Conservation (phyloP, 2,329 filamentous ascomycete genomes). For the Talaromyces sp. region DNA sequence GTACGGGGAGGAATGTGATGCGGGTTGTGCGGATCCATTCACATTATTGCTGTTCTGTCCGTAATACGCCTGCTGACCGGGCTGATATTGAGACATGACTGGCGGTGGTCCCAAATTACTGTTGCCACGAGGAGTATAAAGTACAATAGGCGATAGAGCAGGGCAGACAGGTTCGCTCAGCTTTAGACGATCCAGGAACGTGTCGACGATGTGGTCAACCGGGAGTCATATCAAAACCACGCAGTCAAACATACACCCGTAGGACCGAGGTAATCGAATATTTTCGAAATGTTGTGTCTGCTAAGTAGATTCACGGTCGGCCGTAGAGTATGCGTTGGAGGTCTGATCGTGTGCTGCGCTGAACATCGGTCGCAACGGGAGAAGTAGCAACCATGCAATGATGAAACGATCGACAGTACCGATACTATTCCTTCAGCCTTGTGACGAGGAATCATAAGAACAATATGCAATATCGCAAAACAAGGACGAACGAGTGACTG, state of each 20-base stretch:
- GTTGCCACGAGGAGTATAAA: not conserved
- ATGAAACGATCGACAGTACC: not conserved
- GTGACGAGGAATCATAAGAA: not conserved
- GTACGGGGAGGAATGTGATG: constrained; percentile 33
- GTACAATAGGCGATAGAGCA: not conserved
- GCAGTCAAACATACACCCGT: not conserved
- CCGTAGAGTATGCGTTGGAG: not conserved
- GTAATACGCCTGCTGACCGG: constrained; percentile 49
- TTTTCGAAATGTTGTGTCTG: not conserved
- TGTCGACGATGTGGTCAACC: constrained; percentile 3
- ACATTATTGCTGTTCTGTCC: constrained; percentile 28
- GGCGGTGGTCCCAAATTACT: not conserved
- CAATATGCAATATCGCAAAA: not conserved
- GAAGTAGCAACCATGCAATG: not conserved
- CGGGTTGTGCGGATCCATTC: constrained; percentile 27
- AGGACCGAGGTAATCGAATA: not conserved
- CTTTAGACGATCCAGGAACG: not conserved
- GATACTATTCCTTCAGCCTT: not conserved
- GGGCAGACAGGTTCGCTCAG: not conserved
- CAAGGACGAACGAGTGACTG: constrained; percentile 1
- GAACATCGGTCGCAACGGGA: constrained; percentile 6
- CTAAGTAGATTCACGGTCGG: not conserved
- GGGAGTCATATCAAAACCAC: constrained; percentile 5
- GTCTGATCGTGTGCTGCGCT: constrained; percentile 6
- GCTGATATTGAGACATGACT: constrained; percentile 54